Base-by-base conservation (phyloP, 1,284 basidiomycete genomes). In the Phellinidium pouzarii region DNA sequence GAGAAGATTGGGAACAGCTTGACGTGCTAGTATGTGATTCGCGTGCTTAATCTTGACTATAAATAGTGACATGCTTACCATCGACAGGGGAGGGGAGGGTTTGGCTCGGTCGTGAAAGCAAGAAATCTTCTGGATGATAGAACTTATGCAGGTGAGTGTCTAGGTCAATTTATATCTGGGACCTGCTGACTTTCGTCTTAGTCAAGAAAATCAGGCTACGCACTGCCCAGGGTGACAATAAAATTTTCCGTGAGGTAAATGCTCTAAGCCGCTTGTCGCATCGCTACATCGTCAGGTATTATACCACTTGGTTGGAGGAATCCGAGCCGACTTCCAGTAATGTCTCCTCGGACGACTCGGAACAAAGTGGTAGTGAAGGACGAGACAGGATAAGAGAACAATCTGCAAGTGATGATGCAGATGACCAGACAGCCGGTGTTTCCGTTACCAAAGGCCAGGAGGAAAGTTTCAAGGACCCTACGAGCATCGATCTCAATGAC, bases 51-150 rank as follows among this genome's bases (percentile, higher is more conserved):
- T 22, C 29, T 22, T 43, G 34, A 8, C 5, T 34, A 22, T 4
- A 50, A 2, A 42, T 42, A 27, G 46, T 23, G 22, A 52, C 31
- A 12, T 25, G 48, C 42, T 54, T 42, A 29, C 43, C 44, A n/a
- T 22, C 2, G 14, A 34, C 57, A 91, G 87, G 94, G 94, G 1
- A 89, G 87, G 64, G 94, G 94, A 0, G 93, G 88, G 0, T 98
- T 94, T 65, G 93, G 94, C 0, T 88, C 90, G 20, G 94, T 97
- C 0, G 91, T 96, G 42, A 97, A 97, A 66, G 94, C 93, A 1
- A 75, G 85, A 50, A 94, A 97, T 64, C 89, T 84, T 68, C 79
- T 89, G 29, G 87, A 90, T 65, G 74, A 66, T 27, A 72, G 80
- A 27, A 82, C 84, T 51, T 88, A 87, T 61, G 87, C 90, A 3